Percentiles rank a stretch among this genome's conserved stretches.
These are phyloP conservation scores for Torulaspora maleeae DNA, from an alignment of 805 yeast species.

Conservation along the genomic window DNA sequence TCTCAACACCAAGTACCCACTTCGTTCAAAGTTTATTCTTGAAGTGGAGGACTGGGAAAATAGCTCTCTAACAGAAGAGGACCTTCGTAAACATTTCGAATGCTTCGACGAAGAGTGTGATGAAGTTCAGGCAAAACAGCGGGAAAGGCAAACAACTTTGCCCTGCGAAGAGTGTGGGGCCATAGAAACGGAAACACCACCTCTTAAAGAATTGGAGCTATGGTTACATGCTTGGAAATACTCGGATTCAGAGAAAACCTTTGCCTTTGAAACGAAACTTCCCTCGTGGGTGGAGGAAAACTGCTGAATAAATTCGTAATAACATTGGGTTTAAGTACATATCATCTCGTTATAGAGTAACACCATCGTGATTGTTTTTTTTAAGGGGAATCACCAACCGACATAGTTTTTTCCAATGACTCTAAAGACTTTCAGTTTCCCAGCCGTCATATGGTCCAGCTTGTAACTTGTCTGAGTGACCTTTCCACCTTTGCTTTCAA, in stretches of 20 bases:
- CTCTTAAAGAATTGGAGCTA: slow-evolving; percentile 27
- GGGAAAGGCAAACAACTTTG: slow-evolving; percentile 5
- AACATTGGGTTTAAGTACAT: neutral
- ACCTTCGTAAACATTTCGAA: slow-evolving; percentile 14
- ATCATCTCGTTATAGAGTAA: neutral
- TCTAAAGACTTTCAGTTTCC: slow-evolving; percentile 76
- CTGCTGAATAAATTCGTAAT: neutral
- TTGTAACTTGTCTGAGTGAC: slow-evolving; percentile 60
- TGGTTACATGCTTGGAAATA: slow-evolving; percentile 39
- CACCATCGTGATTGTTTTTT: neutral
- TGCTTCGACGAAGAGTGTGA: slow-evolving; percentile 27
- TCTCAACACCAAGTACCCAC: slow-evolving; percentile 21
- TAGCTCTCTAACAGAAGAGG: slow-evolving; percentile 6
- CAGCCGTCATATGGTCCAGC: slow-evolving; percentile 68
- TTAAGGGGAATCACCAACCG: slow-evolving; percentile 51
- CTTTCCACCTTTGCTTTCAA: slow-evolving; percentile 53
- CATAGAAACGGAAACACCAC: slow-evolving; percentile 24
- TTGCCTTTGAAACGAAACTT: slow-evolving; percentile 40
- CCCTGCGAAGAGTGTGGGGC: slow-evolving; percentile 29
- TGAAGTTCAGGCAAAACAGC: slow-evolving; percentile 36
- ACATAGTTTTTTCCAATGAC: slow-evolving; percentile 67
- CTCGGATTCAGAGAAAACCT: slow-evolving; percentile 25
- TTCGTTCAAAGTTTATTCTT: slow-evolving; percentile 23
- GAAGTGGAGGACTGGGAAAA: slow-evolving; percentile 20
- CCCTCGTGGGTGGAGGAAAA: slow-evolving; percentile 46